Base-by-base conservation (phyloP, 2,329 filamentous ascomycete genomes). In the Sporothrix inflata region DNA sequence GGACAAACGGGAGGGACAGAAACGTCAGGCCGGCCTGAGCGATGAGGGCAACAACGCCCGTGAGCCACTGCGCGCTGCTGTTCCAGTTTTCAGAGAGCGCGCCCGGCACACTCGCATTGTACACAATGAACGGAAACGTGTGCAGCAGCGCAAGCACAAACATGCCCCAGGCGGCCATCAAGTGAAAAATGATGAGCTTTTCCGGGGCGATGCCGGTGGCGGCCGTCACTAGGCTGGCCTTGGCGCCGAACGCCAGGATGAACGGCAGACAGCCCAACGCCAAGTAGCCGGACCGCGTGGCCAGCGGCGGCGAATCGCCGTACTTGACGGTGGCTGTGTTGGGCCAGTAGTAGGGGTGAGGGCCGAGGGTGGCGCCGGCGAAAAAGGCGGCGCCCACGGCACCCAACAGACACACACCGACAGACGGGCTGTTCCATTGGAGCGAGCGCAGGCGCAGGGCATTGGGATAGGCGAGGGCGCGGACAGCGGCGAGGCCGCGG, bases 61-160 rank as follows among this genome's bases (percentile, higher is more conserved):
- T 89, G 83, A 86, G 85, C 77, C 88, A 89, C 24, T 82, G 79
- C 0, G 86, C 77, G 34, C 79, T 81, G 0, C 80, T 82, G 40
- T 82, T 80, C 79, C 84, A 88, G 71, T 83, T 75, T 47, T 75
- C 77, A 9, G 81, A 80, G 82, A 89, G 85, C 57, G 86, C 83
- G 4, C 84, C 84, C 53, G 81, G 82, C 72, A 47, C 24, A 2
- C 79, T 77, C 27, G 84, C 81, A 74, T 88, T 81, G 74, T 83
- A 86, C 0, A 89, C 79, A 71, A 90, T 85, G 75, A 88, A 90
- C 0, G 88, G 88, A 67, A 89, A 89, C 0, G 87, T 89, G 75
- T 90, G 88, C 6, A 89, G 75, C 4, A 90, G 79, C 0, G 86
- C 86, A 0, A 89, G 80, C 21, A 85, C 80, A 72, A 89, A 88